A percentile compares a stretch with the other conserved stretches of the same genome.
These are phyloP conservation scores for Pleurotus eryngii DNA, from an alignment of 768 basidiomycete species.

Conservation along the genomic window DNA sequence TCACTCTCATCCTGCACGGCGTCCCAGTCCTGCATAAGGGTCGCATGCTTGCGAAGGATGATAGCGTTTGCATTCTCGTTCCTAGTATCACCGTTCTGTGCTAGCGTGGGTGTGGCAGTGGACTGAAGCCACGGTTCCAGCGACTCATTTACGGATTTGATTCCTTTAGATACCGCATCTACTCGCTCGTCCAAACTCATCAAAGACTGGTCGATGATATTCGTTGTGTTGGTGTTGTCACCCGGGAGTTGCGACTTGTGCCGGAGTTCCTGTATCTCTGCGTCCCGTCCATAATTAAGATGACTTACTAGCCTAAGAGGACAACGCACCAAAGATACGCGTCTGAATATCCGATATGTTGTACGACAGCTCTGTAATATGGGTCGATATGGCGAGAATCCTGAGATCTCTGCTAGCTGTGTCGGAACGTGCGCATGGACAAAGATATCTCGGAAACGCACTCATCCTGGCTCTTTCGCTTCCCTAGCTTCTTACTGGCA, in stretches of 20 bases:
- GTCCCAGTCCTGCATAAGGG: slow-evolving; percentile 78
- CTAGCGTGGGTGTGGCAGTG: slow-evolving; percentile 44
- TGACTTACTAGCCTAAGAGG: background rate
- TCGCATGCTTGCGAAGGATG: slow-evolving; percentile 70
- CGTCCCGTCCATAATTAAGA: slow-evolving; percentile 5
- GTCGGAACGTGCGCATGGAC: slow-evolving; percentile 9
- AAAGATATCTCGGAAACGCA: slow-evolving; percentile 36
- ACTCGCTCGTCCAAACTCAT: slow-evolving; percentile 77
- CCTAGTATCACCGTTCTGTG: slow-evolving; percentile 28
- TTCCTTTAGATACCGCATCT: slow-evolving; percentile 67
- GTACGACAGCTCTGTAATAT: slow-evolving; percentile 85
- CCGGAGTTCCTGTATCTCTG: slow-evolving; percentile 91
- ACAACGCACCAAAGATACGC: slow-evolving; percentile 75
- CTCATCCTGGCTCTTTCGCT: slow-evolving; percentile 59
- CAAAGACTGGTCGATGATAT: slow-evolving; percentile 77
- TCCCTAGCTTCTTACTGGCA: slow-evolving; percentile 43
- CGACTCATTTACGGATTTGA: slow-evolving; percentile 65
- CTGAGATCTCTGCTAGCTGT: slow-evolving; percentile 60
- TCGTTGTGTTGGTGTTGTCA: slow-evolving; percentile 56
- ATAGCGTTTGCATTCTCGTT: slow-evolving; percentile 36
- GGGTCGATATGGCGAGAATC: slow-evolving; percentile 74
- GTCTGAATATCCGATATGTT: slow-evolving; percentile 88
- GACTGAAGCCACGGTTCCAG: slow-evolving; percentile 56
- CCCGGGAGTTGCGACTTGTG: slow-evolving; percentile 74
- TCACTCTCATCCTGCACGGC: slow-evolving; percentile 76